These are phyloP conservation scores for Mortierella sp. DNA, from an alignment of 371 early-diverging fungal genomes.

Conservation along the genomic window DNA sequence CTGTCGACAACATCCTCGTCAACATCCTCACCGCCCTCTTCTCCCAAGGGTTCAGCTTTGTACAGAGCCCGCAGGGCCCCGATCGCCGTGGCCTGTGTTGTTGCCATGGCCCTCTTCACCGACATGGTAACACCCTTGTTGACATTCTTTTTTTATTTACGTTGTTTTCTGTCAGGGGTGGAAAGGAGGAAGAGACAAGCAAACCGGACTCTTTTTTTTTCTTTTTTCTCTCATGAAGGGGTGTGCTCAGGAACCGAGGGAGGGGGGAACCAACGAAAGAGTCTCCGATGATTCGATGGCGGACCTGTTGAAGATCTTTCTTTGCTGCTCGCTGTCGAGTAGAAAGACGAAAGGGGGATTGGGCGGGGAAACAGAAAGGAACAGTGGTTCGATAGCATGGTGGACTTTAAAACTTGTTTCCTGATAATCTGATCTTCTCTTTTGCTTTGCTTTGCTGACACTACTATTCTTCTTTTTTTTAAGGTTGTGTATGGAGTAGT, in stretches of 20 bases:
- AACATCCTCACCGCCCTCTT: not conserved
- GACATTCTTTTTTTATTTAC: not conserved
- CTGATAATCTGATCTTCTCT: slow-evolving; percentile 23
- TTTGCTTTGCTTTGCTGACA: not conserved
- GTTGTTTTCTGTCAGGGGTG: too few relatives aligned
- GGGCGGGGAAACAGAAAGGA: not conserved
- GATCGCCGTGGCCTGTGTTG: slow-evolving; percentile 66
- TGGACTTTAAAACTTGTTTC: slow-evolving; percentile 5
- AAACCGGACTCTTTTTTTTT: too few relatives aligned
- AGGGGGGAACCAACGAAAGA: not conserved
- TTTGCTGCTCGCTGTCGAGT: not conserved
- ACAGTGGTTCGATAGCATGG: not conserved
- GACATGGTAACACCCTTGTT: slow-evolving; percentile 52
- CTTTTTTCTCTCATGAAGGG: too few relatives aligned
- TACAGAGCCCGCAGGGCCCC: slow-evolving; percentile 62
- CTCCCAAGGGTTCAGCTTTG: slow-evolving; percentile 12
- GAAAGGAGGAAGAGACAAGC: too few relatives aligned
- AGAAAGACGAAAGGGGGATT: not conserved
- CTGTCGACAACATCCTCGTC: slow-evolving; percentile 13
- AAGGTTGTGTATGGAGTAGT: slow-evolving; percentile 87
- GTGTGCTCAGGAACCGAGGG: too few relatives aligned
- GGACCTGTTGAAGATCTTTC: not conserved
- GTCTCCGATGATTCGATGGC: slow-evolving; percentile 7
- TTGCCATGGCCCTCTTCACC: slow-evolving; percentile 70
- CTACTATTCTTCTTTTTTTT: slow-evolving; percentile 42